Evolutionary conservation across 352 stramenopile species (phyloP).

Genomic region (Plasmopara viticola): DNA sequence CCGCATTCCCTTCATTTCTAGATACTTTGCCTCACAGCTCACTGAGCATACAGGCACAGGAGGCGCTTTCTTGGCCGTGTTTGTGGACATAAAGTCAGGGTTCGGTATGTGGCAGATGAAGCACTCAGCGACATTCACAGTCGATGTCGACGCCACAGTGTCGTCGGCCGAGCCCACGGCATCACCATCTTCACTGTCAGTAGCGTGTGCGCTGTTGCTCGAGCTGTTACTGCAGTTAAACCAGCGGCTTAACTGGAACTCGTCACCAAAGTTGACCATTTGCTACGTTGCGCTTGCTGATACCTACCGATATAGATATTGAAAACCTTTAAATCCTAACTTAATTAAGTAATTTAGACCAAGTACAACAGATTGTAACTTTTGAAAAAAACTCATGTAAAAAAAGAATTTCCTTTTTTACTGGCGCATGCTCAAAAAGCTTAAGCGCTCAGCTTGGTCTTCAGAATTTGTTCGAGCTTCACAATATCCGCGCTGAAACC

Average conservation of each 20-base stretch:
- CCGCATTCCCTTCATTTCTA: conserved; percentile 46
- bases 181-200: conserved; percentile 39
- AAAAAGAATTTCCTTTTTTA: neutral
- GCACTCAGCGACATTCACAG: conserved; percentile 31
- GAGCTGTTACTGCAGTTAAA: conserved; percentile 50
- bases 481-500: conserved; percentile 96
- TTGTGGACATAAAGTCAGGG: conserved; percentile 60
- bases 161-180: conserved; percentile 15
- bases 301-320: neutral
- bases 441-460: conserved; percentile 89
- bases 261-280: conserved; percentile 42
- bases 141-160: conserved; percentile 15
- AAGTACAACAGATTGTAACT: neutral
- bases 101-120: conserved; percentile 56
- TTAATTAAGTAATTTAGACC: neutral
- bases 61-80: conserved; percentile 44
- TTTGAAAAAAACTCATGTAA: neutral
- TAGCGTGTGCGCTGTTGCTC: conserved; percentile 28
- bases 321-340: neutral
- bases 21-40: conserved; percentile 45
- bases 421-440: conserved; percentile 1
- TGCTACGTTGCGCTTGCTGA: too few relatives aligned
- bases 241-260: conserved; percentile 79
- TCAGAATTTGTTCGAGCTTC: conserved; percentile 98
- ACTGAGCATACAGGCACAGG: conserved; percentile 56